Evolutionary conservation across 768 basidiomycete genomes (phyloP).

Genomic region (Trametopsis cervina): DNA sequence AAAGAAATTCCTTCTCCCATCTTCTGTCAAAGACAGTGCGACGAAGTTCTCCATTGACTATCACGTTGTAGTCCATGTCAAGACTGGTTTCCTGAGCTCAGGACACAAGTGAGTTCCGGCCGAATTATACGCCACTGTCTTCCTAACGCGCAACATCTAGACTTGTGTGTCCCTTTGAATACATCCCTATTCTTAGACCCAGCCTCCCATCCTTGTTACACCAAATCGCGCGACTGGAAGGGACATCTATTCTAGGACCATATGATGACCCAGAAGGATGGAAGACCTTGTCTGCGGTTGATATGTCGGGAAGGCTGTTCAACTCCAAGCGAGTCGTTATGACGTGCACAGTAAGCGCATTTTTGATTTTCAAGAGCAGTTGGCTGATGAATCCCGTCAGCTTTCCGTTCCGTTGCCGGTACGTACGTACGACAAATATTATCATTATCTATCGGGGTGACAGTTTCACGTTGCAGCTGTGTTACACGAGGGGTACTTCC

Average conservation of each 20-base stretch:
- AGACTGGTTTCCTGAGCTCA: constrained; percentile 14
- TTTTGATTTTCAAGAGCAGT: too few relatives aligned
- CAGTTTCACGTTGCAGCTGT: constrained; percentile 10
- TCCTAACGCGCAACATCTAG: neutral
- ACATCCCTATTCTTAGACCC: constrained; percentile 14
- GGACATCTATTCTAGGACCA: constrained; percentile 12
- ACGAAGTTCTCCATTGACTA: constrained; percentile 12
- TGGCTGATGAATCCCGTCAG: too few relatives aligned
- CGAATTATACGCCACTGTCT: neutral
- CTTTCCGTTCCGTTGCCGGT: constrained; percentile 11
- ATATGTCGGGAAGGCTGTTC: constrained; percentile 14
- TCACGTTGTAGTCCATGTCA: constrained; percentile 14
- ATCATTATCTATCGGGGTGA: too few relatives aligned
- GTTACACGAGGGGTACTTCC: constrained; percentile 17
- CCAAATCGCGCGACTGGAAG: constrained; percentile 16
- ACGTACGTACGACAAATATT: too few relatives aligned
- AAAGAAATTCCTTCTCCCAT: constrained; percentile 15
- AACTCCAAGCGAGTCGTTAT: constrained; percentile 11
- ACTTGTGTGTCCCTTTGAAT: constrained; percentile 13
- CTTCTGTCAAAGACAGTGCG: constrained; percentile 11
- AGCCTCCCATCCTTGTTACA: constrained; percentile 14
- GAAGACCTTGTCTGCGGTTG: constrained; percentile 10
- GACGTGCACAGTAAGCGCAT: constrained; percentile 11
- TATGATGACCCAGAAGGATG: constrained; percentile 19
- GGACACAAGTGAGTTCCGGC: constrained; percentile 13